Base-by-base conservation (phyloP, 2,329 filamentous ascomycete species). In the Albophoma yamanashiensis region DNA sequence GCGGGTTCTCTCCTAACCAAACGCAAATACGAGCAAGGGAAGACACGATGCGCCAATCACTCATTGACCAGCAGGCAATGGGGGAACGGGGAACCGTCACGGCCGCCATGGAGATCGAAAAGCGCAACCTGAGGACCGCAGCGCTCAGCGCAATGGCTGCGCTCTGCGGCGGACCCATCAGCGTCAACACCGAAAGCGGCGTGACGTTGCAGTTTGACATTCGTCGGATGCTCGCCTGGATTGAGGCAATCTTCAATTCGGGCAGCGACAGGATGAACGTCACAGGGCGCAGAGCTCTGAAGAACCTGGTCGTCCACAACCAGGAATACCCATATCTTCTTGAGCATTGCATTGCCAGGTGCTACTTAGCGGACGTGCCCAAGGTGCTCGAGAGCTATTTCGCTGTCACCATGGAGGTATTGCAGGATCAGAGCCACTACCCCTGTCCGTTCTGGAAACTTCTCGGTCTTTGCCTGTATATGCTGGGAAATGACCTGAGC, bases 371-470 rank as follows among this genome's bases (percentile, higher is more conserved):
- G 1, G 89, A 92, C 62, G 82, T 83, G 1, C 81, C 89, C 0
- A 96, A 96, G 71, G 88, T 94, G 0, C 80, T 97, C 7, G 91
- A 95, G 68, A 97, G 92, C 75, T 99, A 97, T 74, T 97, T 99
- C 67, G 87, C 91, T 50, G 93, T 97, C 0, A 89, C 96, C 4
- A 91, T 89, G 0, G 86, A 96, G 68, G 91, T 99, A 8, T 80
- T 99, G 14, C 86, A 89, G 45, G 89, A 96, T 64, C 82, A 92
- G 58, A 82, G 86, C n/a, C 87, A 92, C 66, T 94, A 94, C 66
- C 87, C 87, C 0, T 85, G 90, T 31, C 87, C 90, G 0, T 96
- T 96, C 69, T 97, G 92, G 92, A 94, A 91, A 71, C 81, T 96
- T 1, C 78, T 99, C 3, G 91, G 89, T 12, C 85, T 96, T 31